Evolutionary conservation across 352 stramenopile genomes (phyloP), one percentile per base, ranked within the genome.

Genomic region (Globisporangium nunn): DNA sequence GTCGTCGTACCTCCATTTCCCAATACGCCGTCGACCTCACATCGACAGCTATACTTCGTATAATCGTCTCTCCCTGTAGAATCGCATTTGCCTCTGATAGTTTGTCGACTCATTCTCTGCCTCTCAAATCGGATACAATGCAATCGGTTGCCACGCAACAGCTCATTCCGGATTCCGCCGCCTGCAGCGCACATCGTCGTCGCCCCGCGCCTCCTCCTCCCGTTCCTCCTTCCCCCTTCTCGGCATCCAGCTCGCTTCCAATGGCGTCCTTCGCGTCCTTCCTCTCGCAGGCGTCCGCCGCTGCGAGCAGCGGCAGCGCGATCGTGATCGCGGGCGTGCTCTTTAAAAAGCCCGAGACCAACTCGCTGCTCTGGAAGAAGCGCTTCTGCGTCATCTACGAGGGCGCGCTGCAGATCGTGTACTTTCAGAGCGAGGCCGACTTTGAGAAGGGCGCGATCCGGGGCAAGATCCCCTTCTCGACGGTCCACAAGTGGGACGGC

Each of bases 301-400:
- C 64, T 49, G 58, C 54, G 31, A 63, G 71, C 61, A 72, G 75
- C 52, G 28, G 15, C 15, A 28, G 15, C 12, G 41, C 41, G 41
- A 70, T 86, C 48, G 58, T 89, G 56, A 74, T 89, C 64, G 59
- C 71, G 7, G 83, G 83, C 46, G 69, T 88, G 39, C 64, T 93
- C 58, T 93, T 87, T 72, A 93, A 93, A 68, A 85, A 86, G 50
- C 78, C 80, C 18, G 83, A 93, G 66, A 85, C 78, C 60, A 88
- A 88, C 60, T 86, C 83, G 62, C 68, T 93, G 59, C 74, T 93
- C 6, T 93, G 83, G 83, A 93, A 93, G 74, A 91, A 90, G 50
- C 83, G 83, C 61, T 93, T 87, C 74, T 93, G 83, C 63, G 83
- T 93, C 30, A 76, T 93, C 44, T 85, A 90, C 67, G 58, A 70